Conservation (phyloP, 805 yeast genomes). For the Cyberlindnera xylosilytica region DNA sequence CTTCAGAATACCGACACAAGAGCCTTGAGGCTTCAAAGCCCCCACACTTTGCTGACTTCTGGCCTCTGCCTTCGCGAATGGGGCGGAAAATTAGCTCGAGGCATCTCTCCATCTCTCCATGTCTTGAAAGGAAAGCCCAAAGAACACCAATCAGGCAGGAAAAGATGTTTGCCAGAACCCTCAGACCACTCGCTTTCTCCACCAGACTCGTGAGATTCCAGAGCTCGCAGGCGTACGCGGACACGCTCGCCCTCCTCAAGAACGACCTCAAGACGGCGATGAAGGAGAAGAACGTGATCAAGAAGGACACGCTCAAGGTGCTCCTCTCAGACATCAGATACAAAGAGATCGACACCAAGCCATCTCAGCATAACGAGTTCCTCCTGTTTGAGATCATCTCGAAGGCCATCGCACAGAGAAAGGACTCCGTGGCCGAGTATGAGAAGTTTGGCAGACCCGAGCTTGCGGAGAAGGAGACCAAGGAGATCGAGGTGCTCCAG, state of each 20-base stretch:
- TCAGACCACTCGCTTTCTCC: slow-evolving; percentile 1
- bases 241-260: slow-evolving; percentile 34
- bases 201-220: slow-evolving; percentile 27
- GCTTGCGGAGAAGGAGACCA: slow-evolving; percentile 48
- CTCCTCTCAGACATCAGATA: slow-evolving; percentile 42
- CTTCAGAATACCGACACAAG: too few species aligned
- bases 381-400: slow-evolving; percentile 35
- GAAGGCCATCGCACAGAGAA: slow-evolving; percentile 47
- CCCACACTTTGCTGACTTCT: too few species aligned
- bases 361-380: slow-evolving; percentile 32
- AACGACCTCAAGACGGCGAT: slow-evolving; percentile 45
- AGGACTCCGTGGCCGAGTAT: slow-evolving; percentile 48
- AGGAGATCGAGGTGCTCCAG: slow-evolving; percentile 42
- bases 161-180: slow-evolving; percentile 7
- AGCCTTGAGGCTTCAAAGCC: too few species aligned
- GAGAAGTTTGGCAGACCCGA: slow-evolving; percentile 44
- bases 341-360: slow-evolving; percentile 38
- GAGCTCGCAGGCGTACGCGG: slow-evolving; percentile 33
- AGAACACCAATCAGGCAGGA: background rate
- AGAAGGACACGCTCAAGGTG: slow-evolving; percentile 43
- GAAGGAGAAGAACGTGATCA: slow-evolving; percentile 40
- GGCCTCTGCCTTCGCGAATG: too few species aligned
- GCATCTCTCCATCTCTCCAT: too few species aligned
- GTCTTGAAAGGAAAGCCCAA: too few species aligned
- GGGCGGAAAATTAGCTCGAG: too few species aligned